Evolutionary conservation across 257 asterid genomes (phyloP).

Genomic region (Scutellaria barbata): DNA sequence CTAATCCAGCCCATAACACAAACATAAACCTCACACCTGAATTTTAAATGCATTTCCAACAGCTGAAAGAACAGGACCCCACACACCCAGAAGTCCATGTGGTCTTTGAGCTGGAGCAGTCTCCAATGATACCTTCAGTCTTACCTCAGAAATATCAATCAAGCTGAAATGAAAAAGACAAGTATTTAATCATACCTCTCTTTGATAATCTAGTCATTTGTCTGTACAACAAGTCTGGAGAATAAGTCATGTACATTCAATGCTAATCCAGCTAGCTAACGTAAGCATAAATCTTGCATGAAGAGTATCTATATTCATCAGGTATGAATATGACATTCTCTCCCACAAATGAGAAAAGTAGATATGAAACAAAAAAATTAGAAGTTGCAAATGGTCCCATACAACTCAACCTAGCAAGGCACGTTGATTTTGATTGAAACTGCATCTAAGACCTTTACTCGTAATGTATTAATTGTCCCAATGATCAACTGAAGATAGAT

Average conservation of each 20-base stretch:
- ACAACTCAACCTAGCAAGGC: neutral
- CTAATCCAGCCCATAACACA: constrained; percentile 26
- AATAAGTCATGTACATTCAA: neutral
- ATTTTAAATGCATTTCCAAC: constrained; percentile 95
- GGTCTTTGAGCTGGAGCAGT: constrained; percentile 94
- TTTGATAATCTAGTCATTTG: constrained; percentile 22
- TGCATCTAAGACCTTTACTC: neutral
- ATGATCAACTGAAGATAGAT: neutral
- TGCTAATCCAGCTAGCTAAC: constrained; percentile 25
- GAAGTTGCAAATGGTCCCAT: neutral
- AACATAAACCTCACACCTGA: constrained; percentile 57
- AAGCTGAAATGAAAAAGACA: constrained; percentile 59
- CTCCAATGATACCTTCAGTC: constrained; percentile 89
- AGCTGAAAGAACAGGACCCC: constrained; percentile 98
- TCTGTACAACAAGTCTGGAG: constrained; percentile 7
- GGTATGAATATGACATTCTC: constrained; percentile 8
- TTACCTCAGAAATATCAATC: constrained; percentile 90
- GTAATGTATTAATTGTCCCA: neutral
- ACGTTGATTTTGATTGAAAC: neutral
- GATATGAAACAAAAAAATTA: neutral
- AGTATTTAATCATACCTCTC: constrained; percentile 19
- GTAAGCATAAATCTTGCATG: constrained; percentile 4
- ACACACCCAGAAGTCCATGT: constrained; percentile 89
- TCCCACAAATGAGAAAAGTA: neutral
- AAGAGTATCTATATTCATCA: constrained; percentile 25